Evolutionary conservation across 192 early-diverging fungal species (phyloP).

Genomic region (Obelidium mucronatum): DNA sequence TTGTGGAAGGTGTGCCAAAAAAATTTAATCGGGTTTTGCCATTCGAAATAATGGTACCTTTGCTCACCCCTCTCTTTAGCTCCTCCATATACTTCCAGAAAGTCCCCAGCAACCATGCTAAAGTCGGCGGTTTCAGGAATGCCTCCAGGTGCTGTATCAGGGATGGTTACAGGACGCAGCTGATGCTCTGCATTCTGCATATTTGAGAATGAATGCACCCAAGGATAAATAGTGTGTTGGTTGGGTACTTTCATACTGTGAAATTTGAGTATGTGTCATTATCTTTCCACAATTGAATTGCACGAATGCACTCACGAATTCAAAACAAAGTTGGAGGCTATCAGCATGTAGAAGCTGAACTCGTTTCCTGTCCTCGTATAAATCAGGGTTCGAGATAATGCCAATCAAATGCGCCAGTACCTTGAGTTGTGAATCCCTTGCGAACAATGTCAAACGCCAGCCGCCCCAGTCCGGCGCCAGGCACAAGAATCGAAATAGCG

Average conservation of each 20-base stretch:
- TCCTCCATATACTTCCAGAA: slow-evolving; percentile 82
- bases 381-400: slow-evolving; percentile 35
- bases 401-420: too few relatives aligned
- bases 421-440: slow-evolving; percentile 47
- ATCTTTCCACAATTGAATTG: not conserved
- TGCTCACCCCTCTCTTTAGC: slow-evolving; percentile 8
- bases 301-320: slow-evolving; percentile 58
- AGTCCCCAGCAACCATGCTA: slow-evolving; percentile 98
- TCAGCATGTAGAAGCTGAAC: slow-evolving; percentile 96
- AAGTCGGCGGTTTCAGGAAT: slow-evolving; percentile 79
- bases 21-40: not conserved
- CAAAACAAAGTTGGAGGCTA: slow-evolving; percentile 93
- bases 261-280: not conserved
- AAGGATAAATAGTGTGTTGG: slow-evolving; percentile 85
- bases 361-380: slow-evolving; percentile 94
- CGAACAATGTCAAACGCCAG: slow-evolving; percentile 92
- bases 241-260: slow-evolving; percentile 58
- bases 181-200: slow-evolving; percentile 64
- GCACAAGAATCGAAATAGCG: slow-evolving; percentile 78
- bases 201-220: slow-evolving; percentile 93
- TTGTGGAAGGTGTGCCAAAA: too few relatives aligned
- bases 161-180: slow-evolving; percentile 73
- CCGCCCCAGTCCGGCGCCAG: slow-evolving; percentile 96
- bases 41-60: not conserved
- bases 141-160: slow-evolving; percentile 76